Conservation (phyloP, 208 protist species). For the Trypanosomatidae sp. region DNA sequence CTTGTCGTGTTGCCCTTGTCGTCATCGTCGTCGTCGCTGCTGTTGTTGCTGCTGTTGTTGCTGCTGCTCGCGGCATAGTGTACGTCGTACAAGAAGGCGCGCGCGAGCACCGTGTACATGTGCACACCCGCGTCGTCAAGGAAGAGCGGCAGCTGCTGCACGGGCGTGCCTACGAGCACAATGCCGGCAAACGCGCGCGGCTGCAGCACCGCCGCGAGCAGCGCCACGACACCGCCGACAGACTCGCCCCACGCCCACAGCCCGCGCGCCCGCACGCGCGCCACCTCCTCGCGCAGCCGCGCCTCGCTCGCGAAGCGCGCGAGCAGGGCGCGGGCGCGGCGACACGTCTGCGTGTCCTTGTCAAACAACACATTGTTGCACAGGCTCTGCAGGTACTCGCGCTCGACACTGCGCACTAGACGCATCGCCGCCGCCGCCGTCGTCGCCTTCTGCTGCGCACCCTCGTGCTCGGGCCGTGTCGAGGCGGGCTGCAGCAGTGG, state of each 20-base stretch:
- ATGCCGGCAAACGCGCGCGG: conserved; percentile 52
- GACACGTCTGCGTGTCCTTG: conserved; percentile 6
- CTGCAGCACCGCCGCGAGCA: conserved; percentile 33
- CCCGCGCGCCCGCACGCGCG: conserved; percentile 17
- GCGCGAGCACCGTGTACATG: conserved; percentile 31
- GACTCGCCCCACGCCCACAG: conserved; percentile 74
- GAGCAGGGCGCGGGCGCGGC: conserved; percentile 12
- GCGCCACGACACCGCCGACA: conserved; percentile 32
- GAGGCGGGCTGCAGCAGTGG: conserved; percentile 7
- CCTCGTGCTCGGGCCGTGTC: conserved; percentile 3
- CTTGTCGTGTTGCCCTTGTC: neutral
- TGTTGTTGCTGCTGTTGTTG: too few species aligned
- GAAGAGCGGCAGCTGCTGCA: conserved; percentile 53
- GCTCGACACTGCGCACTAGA: conserved; percentile 12
- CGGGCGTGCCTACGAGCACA: conserved; percentile 42
- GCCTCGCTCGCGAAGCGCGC: conserved; percentile 23
- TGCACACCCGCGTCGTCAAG: conserved; percentile 39
- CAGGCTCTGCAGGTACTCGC: conserved; percentile 22
- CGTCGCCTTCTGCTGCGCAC: neutral
- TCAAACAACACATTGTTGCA: conserved; percentile 9
- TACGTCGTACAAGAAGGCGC: conserved; percentile 11
- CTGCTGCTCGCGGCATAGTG: too few species aligned
- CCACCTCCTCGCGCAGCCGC: conserved; percentile 30
- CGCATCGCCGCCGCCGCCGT: conserved; percentile 1
- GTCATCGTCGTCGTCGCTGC: neutral